Evolutionary conservation across 2,329 filamentous ascomycete species (phyloP).

Genomic region (Periconia macrospinosa): DNA sequence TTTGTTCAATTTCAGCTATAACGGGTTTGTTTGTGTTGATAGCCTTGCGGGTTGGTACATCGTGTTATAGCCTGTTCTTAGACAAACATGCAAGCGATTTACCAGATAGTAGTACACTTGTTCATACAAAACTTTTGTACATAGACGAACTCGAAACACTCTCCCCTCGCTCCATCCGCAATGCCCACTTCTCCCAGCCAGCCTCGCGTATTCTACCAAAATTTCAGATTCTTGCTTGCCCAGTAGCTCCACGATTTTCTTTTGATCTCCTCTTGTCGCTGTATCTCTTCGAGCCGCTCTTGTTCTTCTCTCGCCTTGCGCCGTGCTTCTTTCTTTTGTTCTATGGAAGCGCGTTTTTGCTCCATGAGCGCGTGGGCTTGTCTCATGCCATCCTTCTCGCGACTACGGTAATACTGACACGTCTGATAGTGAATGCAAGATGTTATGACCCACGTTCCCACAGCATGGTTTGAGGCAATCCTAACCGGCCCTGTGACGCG

Average conservation of each 20-base stretch:
- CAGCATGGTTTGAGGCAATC: slow-evolving; percentile 81
- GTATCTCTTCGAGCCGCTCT: slow-evolving; percentile 32
- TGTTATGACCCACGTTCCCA: slow-evolving; percentile 71
- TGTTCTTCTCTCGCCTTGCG: slow-evolving; percentile 48
- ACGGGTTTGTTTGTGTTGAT: neutral
- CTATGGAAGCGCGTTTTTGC: slow-evolving; percentile 61
- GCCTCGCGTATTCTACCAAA: slow-evolving; percentile 26
- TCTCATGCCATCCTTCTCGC: slow-evolving; percentile 82
- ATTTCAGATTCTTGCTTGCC: slow-evolving; percentile 39
- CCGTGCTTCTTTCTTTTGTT: slow-evolving; percentile 49
- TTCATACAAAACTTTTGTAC: slow-evolving; percentile 15
- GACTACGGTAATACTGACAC: slow-evolving; percentile 72
- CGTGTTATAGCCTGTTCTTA: neutral
- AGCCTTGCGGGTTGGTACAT: neutral
- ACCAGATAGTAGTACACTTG: slow-evolving; percentile 10
- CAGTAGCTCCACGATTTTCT: slow-evolving; percentile 40
- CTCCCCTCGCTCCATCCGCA: neutral
- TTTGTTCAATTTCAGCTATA: neutral
- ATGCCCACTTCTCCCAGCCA: neutral
- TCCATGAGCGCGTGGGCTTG: slow-evolving; percentile 81
- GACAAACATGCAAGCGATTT: neutral
- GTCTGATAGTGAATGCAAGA: slow-evolving; percentile 80
- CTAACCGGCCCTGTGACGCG: slow-evolving; percentile 58
- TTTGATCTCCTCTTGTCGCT: slow-evolving; percentile 36
- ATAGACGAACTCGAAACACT: neutral